Conservation (phyloP, 495 filamentous ascomycete genomes). For the Astrocystis sublimbata region DNA sequence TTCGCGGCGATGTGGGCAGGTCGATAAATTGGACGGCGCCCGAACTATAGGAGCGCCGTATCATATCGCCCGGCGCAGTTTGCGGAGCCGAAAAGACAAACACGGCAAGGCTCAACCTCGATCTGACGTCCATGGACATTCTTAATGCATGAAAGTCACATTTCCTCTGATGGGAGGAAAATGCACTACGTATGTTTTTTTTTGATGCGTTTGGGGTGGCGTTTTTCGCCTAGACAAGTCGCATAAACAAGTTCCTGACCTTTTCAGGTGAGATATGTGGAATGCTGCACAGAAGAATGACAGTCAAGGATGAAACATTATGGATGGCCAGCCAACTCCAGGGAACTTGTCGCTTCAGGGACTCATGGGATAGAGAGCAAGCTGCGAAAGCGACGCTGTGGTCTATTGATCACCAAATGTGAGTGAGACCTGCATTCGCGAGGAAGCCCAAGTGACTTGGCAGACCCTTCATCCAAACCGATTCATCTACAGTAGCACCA, state of each 20-base stretch:
- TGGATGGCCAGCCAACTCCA: background rate
- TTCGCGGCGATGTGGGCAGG: background rate
- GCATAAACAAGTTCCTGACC: slow-evolving; percentile 5
- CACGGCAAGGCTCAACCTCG: background rate
- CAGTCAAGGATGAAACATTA: slow-evolving; percentile 4
- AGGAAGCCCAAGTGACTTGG: slow-evolving; percentile 3
- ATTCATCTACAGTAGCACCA: slow-evolving; percentile 4
- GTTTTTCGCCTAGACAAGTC: background rate
- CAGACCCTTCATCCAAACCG: too few relatives aligned
- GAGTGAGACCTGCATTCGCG: background rate
- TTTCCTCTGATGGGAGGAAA: background rate
- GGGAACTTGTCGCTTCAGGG: background rate
- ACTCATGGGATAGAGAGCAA: background rate
- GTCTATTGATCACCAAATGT: slow-evolving; percentile 7
- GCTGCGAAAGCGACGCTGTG: background rate
- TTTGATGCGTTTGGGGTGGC: background rate
- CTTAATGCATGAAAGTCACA: background rate
- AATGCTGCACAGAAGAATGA: background rate
- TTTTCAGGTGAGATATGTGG: slow-evolving; percentile 1
- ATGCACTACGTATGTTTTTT: background rate
- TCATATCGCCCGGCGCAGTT: background rate
- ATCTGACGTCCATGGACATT: background rate
- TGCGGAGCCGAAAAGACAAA: background rate
- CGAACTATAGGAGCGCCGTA: slow-evolving; percentile 8
- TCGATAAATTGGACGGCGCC: background rate